Evolutionary conservation across 2,329 filamentous ascomycete species (phyloP).

Genomic region (Colletotrichum liaoningense): DNA sequence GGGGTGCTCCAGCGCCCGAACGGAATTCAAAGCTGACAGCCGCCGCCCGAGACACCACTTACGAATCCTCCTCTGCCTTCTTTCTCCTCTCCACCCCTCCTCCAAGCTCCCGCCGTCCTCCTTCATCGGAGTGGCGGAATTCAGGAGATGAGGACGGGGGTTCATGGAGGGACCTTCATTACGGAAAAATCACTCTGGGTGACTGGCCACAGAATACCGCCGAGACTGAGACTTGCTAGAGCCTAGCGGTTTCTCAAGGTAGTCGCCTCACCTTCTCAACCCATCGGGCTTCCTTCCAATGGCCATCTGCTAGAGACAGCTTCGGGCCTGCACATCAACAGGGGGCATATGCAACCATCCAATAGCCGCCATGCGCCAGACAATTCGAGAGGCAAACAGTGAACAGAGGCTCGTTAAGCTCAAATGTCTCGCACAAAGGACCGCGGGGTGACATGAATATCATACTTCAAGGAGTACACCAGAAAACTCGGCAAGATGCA

Average conservation of each 20-base stretch:
- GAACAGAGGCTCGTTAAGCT: constrained; percentile 10
- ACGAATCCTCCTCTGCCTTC: neutral
- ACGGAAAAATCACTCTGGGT: neutral
- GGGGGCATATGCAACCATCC: neutral
- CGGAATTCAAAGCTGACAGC: neutral
- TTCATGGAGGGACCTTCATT: constrained; percentile 14
- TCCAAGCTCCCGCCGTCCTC: constrained; percentile 16
- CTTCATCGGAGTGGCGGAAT: constrained; percentile 30
- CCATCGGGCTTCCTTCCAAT: neutral
- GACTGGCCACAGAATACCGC: constrained; percentile 8
- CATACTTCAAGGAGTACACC: neutral
- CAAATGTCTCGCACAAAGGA: constrained; percentile 6
- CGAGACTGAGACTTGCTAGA: neutral
- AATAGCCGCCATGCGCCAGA: constrained; percentile 1
- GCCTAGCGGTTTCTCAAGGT: neutral
- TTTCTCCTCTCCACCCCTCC: constrained; percentile 1
- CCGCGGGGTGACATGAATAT: neutral
- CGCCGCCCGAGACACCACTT: neutral
- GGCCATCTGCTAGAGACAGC: neutral
- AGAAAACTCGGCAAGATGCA: neutral
- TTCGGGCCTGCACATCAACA: neutral
- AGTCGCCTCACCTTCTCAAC: neutral
- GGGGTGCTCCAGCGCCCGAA: neutral
- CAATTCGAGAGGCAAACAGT: constrained; percentile 2
- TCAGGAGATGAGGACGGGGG: constrained; percentile 24